These are phyloP conservation scores for Colletotrichum chlorophyti DNA, from an alignment of 2,329 filamentous ascomycete species.

Conservation along the genomic window DNA sequence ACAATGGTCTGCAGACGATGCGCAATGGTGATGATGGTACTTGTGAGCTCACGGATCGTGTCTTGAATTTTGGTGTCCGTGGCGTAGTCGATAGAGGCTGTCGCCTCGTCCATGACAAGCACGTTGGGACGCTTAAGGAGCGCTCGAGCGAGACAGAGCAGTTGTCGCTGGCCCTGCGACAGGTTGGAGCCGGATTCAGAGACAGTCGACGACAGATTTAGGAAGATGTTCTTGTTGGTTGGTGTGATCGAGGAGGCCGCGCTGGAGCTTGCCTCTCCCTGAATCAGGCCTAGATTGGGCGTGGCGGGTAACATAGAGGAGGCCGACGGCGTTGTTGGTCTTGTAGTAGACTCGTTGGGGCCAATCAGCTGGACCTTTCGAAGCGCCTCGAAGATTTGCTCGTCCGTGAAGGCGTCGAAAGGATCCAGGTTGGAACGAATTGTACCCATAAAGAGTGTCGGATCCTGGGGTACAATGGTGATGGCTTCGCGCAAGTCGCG, in stretches of 20 bases:
- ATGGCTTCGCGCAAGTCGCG: constrained; percentile 91
- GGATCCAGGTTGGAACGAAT: constrained; percentile 93
- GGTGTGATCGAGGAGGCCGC: constrained; percentile 39
- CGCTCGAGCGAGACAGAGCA: constrained; percentile 90
- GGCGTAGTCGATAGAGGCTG: constrained; percentile 94
- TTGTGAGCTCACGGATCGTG: constrained; percentile 90
- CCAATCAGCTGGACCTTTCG: constrained; percentile 88
- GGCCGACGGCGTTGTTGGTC: constrained; percentile 34
- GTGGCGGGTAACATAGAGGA: constrained; percentile 24
- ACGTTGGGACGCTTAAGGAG: constrained; percentile 91
- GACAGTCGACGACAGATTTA: constrained; percentile 82
- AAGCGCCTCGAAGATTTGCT: constrained; percentile 86
- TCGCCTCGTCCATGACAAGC: constrained; percentile 99
- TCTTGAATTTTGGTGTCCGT: constrained; percentile 97
- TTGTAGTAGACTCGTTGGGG: constrained; percentile 52
- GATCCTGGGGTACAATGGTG: constrained; percentile 97
- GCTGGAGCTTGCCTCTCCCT: constrained; percentile 20
- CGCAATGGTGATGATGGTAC: constrained; percentile 96
- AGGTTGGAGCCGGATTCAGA: constrained; percentile 93
- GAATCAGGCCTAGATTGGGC: constrained; percentile 17
- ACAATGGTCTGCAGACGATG: constrained; percentile 96
- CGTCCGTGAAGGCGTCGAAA: constrained; percentile 86
- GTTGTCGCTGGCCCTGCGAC: constrained; percentile 93
- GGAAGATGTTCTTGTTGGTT: constrained; percentile 94
- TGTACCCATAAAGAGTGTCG: constrained; percentile 91